Percentiles rank a stretch among this genome's conserved stretches.
Conservation (phyloP, 148 eudicot genomes). For the Suaeda aralocaspica region DNA sequence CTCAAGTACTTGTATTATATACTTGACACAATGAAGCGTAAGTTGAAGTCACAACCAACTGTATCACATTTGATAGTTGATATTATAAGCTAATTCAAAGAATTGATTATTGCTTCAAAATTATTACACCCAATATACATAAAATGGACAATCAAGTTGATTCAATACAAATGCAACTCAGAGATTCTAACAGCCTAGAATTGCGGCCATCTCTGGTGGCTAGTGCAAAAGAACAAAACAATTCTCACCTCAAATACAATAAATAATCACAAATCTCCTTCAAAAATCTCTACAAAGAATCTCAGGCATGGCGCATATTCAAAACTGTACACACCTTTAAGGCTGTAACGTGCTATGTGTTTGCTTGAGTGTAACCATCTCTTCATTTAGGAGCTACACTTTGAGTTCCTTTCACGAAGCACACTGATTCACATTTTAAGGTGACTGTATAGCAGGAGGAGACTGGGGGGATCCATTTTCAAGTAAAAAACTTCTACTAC, state of each 20-base stretch:
- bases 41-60: too few species aligned
- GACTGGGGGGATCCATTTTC: slow-evolving; percentile 91
- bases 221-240: slow-evolving; percentile 16
- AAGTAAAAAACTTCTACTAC: slow-evolving; percentile 81
- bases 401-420: not conserved
- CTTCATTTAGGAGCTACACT: not conserved
- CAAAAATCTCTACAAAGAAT: slow-evolving; percentile 9
- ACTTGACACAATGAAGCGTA: too few species aligned
- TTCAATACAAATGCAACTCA: not conserved
- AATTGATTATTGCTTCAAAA: slow-evolving; percentile 6
- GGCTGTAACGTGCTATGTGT: not conserved
- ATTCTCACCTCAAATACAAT: not conserved
- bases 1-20: too few species aligned
- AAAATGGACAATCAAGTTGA: slow-evolving; percentile 5
- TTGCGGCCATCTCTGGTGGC: slow-evolving; percentile 10
- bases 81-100: not conserved
- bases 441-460: slow-evolving; percentile 57
- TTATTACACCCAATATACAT: slow-evolving; percentile 4
- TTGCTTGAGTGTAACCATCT: not conserved
- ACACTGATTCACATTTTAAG: slow-evolving; percentile 22
- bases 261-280: not conserved
- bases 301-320: not conserved
- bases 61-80: too few species aligned
- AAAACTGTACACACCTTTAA: not conserved
- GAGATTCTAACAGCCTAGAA: not conserved